Conservation (phyloP, 495 filamentous ascomycete species). For the Articulospora tetracladia region DNA sequence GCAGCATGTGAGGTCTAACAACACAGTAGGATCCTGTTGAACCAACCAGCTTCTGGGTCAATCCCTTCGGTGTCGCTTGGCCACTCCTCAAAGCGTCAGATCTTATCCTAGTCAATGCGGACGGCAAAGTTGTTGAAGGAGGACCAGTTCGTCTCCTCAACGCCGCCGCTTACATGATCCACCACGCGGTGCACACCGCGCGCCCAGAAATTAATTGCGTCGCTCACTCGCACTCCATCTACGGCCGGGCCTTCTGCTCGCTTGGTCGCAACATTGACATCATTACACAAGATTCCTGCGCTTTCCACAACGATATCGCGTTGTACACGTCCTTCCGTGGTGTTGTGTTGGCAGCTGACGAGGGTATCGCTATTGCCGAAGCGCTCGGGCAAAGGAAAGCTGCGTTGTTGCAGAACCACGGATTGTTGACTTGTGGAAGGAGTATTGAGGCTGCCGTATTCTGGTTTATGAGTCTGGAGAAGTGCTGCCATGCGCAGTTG, state of each 20-base stretch:
- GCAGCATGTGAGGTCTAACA: slow-evolving; percentile 1
- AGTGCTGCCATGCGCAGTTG: slow-evolving; percentile 72
- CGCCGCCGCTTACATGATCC: slow-evolving; percentile 64
- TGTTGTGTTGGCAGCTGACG: slow-evolving; percentile 66
- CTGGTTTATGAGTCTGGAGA: slow-evolving; percentile 74
- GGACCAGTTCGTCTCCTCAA: slow-evolving; percentile 61
- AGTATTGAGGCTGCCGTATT: slow-evolving; percentile 60
- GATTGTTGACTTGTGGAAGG: slow-evolving; percentile 45
- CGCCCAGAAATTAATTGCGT: slow-evolving; percentile 70
- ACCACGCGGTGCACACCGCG: slow-evolving; percentile 62
- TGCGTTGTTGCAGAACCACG: slow-evolving; percentile 67
- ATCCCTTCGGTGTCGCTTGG: slow-evolving; percentile 73
- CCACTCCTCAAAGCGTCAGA: slow-evolving; percentile 65
- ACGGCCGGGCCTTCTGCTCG: slow-evolving; percentile 65
- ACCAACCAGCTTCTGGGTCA: slow-evolving; percentile 71
- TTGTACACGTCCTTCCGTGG: slow-evolving; percentile 58
- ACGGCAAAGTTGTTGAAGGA: slow-evolving; percentile 65
- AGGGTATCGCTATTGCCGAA: slow-evolving; percentile 65
- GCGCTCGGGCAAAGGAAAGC: slow-evolving; percentile 65
- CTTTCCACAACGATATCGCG: slow-evolving; percentile 52
- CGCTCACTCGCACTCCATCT: slow-evolving; percentile 67
- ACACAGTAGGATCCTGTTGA: slow-evolving; percentile 58
- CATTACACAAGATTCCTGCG: slow-evolving; percentile 67
- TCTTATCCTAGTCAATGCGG: slow-evolving; percentile 65
- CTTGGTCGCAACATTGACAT: slow-evolving; percentile 66